Evolutionary conservation across 2,329 filamentous ascomycete species (phyloP).

Genomic region (Xylariales sp.): DNA sequence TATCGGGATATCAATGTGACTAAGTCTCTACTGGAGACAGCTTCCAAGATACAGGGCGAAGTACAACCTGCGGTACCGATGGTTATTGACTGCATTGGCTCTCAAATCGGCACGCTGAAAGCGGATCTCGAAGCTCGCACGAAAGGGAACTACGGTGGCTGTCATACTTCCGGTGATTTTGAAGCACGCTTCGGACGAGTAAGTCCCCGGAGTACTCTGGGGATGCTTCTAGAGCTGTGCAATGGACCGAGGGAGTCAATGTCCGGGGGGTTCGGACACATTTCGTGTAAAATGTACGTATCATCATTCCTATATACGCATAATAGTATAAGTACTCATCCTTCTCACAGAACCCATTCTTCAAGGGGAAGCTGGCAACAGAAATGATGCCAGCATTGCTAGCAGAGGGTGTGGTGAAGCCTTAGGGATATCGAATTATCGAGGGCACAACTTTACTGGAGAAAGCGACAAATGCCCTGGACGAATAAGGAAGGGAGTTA

Average conservation of each 20-base stretch:
- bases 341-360: constrained; percentile 53
- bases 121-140: constrained; percentile 48
- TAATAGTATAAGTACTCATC: no score
- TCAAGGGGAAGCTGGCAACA: constrained; percentile 49
- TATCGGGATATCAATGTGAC: constrained; percentile 35
- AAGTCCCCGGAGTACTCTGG: constrained; percentile 49
- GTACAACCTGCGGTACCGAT: constrained; percentile 31
- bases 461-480: constrained; percentile 33
- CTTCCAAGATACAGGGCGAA: constrained; percentile 10
- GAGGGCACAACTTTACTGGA: constrained; percentile 34
- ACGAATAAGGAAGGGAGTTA: constrained; percentile 32
- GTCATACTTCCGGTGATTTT: constrained; percentile 57
- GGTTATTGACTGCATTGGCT: constrained; percentile 54
- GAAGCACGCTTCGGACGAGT: constrained; percentile 41
- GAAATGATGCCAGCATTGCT: constrained; percentile 49
- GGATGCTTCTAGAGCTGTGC: constrained; percentile 37
- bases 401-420: constrained; percentile 31
- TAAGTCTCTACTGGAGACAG: constrained; percentile 23
- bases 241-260: constrained; percentile 50
- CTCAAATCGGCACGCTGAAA: constrained; percentile 38
- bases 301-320: no score
- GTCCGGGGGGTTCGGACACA: constrained; percentile 51
- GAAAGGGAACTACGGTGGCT: constrained; percentile 46
- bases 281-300: constrained; percentile 44
- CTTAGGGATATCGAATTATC: constrained; percentile 37